Conservation (phyloP, 495 filamentous ascomycete species). For the Penicillium steckii region DNA sequence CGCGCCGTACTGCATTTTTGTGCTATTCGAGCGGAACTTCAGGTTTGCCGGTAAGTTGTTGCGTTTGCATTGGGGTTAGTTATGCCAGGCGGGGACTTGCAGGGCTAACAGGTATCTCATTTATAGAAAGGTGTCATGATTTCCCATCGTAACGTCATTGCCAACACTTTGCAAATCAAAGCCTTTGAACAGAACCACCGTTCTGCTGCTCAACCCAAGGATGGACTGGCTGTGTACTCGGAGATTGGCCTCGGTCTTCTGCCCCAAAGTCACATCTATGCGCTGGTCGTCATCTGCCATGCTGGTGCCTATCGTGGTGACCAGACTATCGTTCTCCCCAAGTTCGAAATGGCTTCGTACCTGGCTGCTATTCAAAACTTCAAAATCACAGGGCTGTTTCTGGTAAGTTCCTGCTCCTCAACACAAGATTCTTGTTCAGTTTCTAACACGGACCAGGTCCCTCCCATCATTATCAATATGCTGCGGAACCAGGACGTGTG, state of each 20-base stretch:
- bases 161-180: conserved; percentile 68
- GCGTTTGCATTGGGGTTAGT: not conserved
- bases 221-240: conserved; percentile 38
- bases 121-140: conserved; percentile 91
- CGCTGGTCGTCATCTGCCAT: conserved; percentile 74
- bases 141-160: conserved; percentile 83
- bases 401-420: conserved; percentile 48
- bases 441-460: conserved; percentile 51
- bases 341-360: conserved; percentile 70
- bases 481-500: conserved; percentile 61
- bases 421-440: not conserved
- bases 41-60: conserved; percentile 63
- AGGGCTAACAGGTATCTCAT: not conserved
- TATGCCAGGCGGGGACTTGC: too few species aligned
- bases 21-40: conserved; percentile 92
- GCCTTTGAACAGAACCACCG: conserved; percentile 54
- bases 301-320: conserved; percentile 71
- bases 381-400: conserved; percentile 66
- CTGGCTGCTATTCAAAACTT: conserved; percentile 68
- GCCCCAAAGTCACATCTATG: conserved; percentile 86
- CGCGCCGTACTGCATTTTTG: conserved; percentile 74
- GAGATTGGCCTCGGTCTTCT: conserved; percentile 72
- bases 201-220: conserved; percentile 32
- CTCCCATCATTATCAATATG: conserved; percentile 84
- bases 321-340: conserved; percentile 75